Percentiles rank a stretch among this genome's conserved stretches.
Evolutionary conservation across 495 filamentous ascomycete genomes (phyloP).

Genomic region (Bacidia rubella): DNA sequence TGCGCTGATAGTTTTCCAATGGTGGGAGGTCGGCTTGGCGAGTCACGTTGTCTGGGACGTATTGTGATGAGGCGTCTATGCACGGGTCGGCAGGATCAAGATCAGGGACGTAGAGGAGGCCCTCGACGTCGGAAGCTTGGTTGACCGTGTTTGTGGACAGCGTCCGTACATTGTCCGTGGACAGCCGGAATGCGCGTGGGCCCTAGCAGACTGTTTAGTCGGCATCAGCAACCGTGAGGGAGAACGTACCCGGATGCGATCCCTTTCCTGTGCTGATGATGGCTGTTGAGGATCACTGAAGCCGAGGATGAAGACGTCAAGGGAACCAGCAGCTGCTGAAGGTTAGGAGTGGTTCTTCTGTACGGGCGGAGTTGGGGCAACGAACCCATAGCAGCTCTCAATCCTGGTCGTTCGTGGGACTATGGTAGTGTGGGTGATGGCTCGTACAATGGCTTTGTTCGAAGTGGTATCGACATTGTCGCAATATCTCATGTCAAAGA

Average conservation of each 20-base stretch:
- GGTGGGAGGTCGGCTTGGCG: slow-evolving; percentile 51
- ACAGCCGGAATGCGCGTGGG: slow-evolving; percentile 50
- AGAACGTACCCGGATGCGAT: slow-evolving; percentile 17
- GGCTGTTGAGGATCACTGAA: slow-evolving; percentile 9
- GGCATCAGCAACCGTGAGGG: neutral
- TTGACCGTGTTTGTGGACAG: slow-evolving; percentile 49
- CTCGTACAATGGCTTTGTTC: neutral
- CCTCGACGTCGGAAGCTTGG: slow-evolving; percentile 43
- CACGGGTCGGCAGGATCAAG: slow-evolving; percentile 45
- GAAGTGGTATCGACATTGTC: neutral
- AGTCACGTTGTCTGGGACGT: slow-evolving; percentile 63
- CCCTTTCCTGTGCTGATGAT: neutral
- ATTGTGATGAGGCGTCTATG: slow-evolving; percentile 36
- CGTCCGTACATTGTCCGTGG: slow-evolving; percentile 48
- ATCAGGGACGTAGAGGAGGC: slow-evolving; percentile 72
- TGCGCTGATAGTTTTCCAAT: slow-evolving; percentile 34
- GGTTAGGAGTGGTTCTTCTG: neutral
- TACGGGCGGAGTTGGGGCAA: neutral
- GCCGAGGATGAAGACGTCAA: slow-evolving; percentile 16
- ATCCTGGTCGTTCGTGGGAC: neutral
- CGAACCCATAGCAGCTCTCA: neutral
- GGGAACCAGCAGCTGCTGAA: slow-evolving; percentile 12
- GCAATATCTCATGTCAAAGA: too few relatives aligned
- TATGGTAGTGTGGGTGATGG: neutral
- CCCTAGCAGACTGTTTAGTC: slow-evolving; percentile 28